These are phyloP conservation scores for Chrysanthemum makinoi DNA, from an alignment of 129 eudicot species.

Conservation along the genomic window DNA sequence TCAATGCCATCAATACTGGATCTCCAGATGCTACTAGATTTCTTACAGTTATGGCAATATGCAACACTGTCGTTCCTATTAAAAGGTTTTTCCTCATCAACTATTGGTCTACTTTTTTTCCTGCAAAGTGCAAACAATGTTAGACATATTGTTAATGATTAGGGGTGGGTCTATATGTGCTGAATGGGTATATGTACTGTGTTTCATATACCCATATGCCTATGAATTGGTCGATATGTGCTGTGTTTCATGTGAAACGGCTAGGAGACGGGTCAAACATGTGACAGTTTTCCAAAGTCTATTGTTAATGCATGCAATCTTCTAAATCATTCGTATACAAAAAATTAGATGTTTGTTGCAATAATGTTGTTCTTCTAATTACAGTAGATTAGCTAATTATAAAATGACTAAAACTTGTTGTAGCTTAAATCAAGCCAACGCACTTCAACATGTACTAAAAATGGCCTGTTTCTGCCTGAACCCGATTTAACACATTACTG, in stretches of 20 bases:
- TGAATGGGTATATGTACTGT: too few species aligned
- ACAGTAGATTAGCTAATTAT: background rate
- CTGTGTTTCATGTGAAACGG: background rate
- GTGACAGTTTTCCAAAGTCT: background rate
- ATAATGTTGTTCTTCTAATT: background rate
- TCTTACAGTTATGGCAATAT: slow-evolving; percentile 89
- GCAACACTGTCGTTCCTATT: slow-evolving; percentile 89
- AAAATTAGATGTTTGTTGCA: background rate
- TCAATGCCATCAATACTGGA: slow-evolving; percentile 57
- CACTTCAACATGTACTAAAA: background rate
- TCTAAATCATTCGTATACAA: background rate
- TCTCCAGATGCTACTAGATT: slow-evolving; percentile 72
- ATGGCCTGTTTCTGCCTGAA: background rate
- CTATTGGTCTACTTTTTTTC: background rate
- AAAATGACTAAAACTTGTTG: background rate
- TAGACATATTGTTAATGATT: slow-evolving; percentile 7
- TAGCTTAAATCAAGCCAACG: background rate
- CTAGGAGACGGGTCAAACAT: slow-evolving; percentile 2
- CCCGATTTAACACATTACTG: background rate
- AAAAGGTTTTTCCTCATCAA: slow-evolving; percentile 52
- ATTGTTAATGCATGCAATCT: slow-evolving; percentile 10
- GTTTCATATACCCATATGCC: background rate
- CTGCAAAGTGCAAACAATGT: background rate
- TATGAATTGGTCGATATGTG: background rate
- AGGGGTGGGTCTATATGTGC: background rate